Base-by-base conservation (phyloP, 1,139 yeast species). In the Pichia sp. region DNA sequence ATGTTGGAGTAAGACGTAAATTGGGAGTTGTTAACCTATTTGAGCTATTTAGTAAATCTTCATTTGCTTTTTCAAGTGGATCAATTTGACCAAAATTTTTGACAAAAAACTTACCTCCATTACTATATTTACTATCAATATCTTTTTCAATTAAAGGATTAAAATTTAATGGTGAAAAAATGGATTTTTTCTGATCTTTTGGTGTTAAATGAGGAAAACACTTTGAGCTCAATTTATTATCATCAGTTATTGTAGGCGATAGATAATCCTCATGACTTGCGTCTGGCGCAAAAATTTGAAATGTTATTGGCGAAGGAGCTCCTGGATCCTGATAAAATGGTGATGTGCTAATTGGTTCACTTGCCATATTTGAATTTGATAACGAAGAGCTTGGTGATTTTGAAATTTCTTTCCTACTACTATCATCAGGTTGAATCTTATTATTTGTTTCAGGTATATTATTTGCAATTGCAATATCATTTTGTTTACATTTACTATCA, bases 71-170 rank as follows among this genome's bases (percentile, higher is more conserved):
- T 16, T 45, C 46, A n/a, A 27, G 25, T 8, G 44, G 19, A n/a
- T 52, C 53, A 14, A 14, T 14, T 16, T 44, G n/a, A 45, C 18
- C 36, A 22, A 54, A 36, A 55, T 54, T 59, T 22, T 60, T 66
- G 10, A 83, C 87, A 63, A 83, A 87, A 62, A 85, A 89, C 62
- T 88, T 85, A 3, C 96, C 96, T 8, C 96, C 96, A 60, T 79
- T 79, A 9, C 87, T 85, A 61, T 89, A 89, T 62, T 89, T 89
- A 52, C 87, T 82, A 65, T 89, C 96, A 30, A 89, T 83, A 55
- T 80, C 82, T 49, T 81, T 79, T 56, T 82, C 82, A 49, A 88
- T 87, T 38, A 83, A 77, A 0, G 96, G 95, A 60, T 87, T 87
- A 68, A 89, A 89, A 44, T 78, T 75, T 38, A 89, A 73, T 0